A percentile compares a stretch with the other conserved stretches of the same genome.
Conservation (phyloP, 2,329 filamentous ascomycete species). For the Verticillium nonalfalfae region DNA sequence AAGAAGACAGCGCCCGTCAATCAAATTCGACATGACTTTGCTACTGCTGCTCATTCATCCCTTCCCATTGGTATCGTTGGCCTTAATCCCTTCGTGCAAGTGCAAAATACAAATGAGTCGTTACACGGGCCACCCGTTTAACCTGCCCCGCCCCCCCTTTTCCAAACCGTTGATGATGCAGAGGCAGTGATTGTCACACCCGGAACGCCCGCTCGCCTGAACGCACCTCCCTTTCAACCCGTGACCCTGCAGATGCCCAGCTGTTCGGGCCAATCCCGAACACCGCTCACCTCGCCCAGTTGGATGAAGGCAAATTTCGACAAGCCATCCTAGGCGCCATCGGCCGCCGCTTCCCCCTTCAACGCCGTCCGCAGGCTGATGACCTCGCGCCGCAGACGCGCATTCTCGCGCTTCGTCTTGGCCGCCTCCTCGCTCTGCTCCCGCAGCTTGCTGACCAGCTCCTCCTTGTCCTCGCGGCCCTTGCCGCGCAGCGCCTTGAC, state of each 20-base stretch:
- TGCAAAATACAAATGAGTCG: background rate
- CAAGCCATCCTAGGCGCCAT: constrained; percentile 4
- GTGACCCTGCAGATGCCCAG: background rate
- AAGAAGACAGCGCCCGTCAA: background rate
- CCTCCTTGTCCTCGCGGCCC: constrained; percentile 71
- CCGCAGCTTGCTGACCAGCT: constrained; percentile 63
- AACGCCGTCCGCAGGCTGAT: constrained; percentile 57
- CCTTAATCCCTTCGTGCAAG: background rate
- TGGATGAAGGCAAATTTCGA: background rate
- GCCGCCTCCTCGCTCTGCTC: constrained; percentile 73
- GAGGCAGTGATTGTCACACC: background rate
- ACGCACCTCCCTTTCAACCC: background rate
- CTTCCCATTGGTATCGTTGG: background rate
- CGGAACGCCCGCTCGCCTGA: background rate
- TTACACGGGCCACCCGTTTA: background rate
- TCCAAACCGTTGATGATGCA: background rate
- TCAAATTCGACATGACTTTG: background rate
- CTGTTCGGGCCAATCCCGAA: background rate
- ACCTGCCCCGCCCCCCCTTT: background rate
- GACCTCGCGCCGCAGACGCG: constrained; percentile 74
- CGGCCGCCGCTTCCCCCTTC: constrained; percentile 46
- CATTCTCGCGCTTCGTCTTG: constrained; percentile 78
- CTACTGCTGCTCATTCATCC: background rate
- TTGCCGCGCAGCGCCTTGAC: constrained; percentile 67
- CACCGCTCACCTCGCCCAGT: background rate